Evolutionary conservation across 176 grass and related monocot species (phyloP).

Genomic region (Ananas comosus): DNA sequence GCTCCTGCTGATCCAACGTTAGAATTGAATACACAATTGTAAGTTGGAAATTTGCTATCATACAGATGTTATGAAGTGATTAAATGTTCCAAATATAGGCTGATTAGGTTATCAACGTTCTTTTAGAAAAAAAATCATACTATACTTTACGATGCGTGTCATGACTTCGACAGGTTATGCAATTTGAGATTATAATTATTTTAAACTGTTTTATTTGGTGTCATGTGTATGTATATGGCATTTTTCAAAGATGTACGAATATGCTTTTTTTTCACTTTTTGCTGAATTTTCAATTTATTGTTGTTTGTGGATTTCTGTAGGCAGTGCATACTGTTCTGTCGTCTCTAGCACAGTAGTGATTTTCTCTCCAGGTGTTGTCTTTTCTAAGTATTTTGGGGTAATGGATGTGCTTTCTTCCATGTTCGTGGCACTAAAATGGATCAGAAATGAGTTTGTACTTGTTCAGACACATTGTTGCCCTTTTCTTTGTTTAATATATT

Average conservation of each 20-base stretch:
- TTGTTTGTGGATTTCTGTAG: neutral
- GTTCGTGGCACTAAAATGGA: neutral
- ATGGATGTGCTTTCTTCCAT: neutral
- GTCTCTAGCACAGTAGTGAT: neutral
- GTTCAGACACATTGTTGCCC: neutral
- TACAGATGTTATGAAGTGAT: neutral
- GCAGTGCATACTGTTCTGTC: neutral
- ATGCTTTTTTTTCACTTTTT: neutral
- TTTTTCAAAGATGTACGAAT: neutral
- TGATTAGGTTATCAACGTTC: neutral
- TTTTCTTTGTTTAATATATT: neutral
- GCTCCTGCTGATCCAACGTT: slow-evolving; percentile 78
- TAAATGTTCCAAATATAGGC: neutral
- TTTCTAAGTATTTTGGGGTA: neutral
- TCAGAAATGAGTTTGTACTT: neutral
- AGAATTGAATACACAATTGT: slow-evolving; percentile 93
- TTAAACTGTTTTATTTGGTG: neutral
- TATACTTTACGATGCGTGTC: no score
- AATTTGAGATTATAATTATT: neutral
- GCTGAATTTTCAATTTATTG: neutral
- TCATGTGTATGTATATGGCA: neutral
- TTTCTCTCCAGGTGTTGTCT: neutral
- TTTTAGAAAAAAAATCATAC: no score
- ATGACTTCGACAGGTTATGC: neutral
- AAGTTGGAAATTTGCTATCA: slow-evolving; percentile 25